Evolutionary conservation across 306 rosid species (phyloP).

Genomic region (Abrus pulchellus): DNA sequence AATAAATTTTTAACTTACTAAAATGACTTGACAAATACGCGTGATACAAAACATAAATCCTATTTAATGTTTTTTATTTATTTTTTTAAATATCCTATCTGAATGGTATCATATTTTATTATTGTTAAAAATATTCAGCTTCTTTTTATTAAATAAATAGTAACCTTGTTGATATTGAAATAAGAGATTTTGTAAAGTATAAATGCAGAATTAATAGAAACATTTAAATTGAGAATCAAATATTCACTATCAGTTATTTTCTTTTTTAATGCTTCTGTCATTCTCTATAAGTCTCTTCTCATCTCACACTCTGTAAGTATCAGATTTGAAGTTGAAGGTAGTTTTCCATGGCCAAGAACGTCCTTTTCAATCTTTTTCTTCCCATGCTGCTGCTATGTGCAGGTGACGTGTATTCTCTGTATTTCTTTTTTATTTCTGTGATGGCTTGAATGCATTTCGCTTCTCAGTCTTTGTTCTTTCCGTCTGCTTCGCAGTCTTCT

Average conservation of each 20-base stretch:
- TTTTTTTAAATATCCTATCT: no score
- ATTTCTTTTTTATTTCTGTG: background rate
- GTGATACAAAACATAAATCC: background rate
- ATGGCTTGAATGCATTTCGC: background rate
- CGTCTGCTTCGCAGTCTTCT: no score
- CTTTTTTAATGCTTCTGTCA: background rate
- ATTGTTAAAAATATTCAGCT: background rate
- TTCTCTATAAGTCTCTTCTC: conserved; percentile 2
- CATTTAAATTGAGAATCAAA: background rate
- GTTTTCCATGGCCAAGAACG: conserved; percentile 37
- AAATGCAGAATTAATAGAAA: background rate
- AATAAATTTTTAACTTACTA: no score
- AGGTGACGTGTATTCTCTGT: background rate
- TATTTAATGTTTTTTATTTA: background rate
- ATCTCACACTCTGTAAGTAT: background rate
- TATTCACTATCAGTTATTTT: background rate
- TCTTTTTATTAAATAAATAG: background rate
- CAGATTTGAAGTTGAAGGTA: background rate
- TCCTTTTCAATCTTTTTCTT: conserved; percentile 4
- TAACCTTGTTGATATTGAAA: background rate
- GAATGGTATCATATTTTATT: background rate
- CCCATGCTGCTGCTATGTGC: conserved; percentile 25
- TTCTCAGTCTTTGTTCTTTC: background rate
- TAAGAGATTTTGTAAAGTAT: background rate
- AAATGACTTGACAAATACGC: no score